Percentiles rank a stretch among this genome's conserved stretches.
Conservation (phyloP, 2,329 filamentous ascomycete species). For the Diaporthe eres region DNA sequence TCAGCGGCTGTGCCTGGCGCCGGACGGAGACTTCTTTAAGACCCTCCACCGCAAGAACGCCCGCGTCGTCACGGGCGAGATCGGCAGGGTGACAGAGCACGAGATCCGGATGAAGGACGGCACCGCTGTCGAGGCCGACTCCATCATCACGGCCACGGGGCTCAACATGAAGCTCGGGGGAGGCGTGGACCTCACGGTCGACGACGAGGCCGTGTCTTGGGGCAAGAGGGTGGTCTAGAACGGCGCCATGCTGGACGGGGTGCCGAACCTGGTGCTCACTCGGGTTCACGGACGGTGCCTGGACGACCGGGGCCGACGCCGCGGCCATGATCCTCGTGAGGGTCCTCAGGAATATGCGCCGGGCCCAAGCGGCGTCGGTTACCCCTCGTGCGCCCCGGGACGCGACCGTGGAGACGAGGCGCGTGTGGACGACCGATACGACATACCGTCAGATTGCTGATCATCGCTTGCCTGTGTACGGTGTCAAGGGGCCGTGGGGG, state of each 20-base stretch:
- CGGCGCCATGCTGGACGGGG: constrained; percentile 71
- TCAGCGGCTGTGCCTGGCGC: constrained; percentile 75
- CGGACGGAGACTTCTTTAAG: constrained; percentile 62
- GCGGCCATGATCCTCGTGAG: constrained; percentile 26
- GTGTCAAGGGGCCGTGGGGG: not conserved
- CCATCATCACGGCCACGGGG: constrained; percentile 77
- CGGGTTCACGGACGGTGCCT: constrained; percentile 73
- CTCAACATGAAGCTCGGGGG: constrained; percentile 35
- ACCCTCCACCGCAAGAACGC: constrained; percentile 52
- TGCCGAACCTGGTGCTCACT: constrained; percentile 74
- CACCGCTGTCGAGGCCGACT: constrained; percentile 66
- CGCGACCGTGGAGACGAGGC: not conserved
- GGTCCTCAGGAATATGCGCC: not conserved
- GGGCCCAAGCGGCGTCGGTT: not conserved
- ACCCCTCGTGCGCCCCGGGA: not conserved
- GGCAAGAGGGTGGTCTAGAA: constrained; percentile 61
- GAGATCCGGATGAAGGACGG: constrained; percentile 61
- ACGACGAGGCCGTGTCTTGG: constrained; percentile 20
- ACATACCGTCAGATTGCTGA: constrained; percentile 12
- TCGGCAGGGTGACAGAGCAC: constrained; percentile 59
- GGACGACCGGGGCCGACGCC: constrained; percentile 73
- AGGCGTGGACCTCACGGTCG: constrained; percentile 23
- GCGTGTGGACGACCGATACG: not conserved
- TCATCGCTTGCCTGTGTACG: not conserved
- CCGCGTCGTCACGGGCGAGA: constrained; percentile 60